phyloP scores from a whole-genome alignment of 2,329 filamentous ascomycete species.

The Colletotrichum noveboracense region DNA sequence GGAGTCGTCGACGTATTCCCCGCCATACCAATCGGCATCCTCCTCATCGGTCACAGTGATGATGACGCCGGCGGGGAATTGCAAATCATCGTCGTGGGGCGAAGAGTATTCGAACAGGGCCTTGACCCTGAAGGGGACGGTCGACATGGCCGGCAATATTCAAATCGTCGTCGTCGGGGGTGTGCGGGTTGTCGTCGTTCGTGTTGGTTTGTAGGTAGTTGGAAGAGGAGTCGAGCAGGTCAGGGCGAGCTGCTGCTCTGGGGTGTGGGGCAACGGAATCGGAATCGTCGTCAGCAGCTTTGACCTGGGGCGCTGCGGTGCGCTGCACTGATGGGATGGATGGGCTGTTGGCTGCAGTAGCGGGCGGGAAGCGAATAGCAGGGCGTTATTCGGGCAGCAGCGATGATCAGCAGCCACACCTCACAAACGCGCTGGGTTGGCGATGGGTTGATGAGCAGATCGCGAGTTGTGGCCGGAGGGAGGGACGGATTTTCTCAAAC shows the following conservation, averaged over 20 bases:
- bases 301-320: neutral
- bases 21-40: constrained; percentile 91
- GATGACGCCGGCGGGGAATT: constrained; percentile 83
- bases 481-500: neutral
- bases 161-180: constrained; percentile 1
- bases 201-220: constrained; percentile 4
- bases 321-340: neutral
- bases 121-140: constrained; percentile 89
- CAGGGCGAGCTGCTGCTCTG: constrained; percentile 14
- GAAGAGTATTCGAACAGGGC: constrained; percentile 95
- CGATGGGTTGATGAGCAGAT: neutral
- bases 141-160: constrained; percentile 21
- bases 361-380: neutral
- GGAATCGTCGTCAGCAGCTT: constrained; percentile 23
- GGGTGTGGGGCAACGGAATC: constrained; percentile 19
- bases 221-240: constrained; percentile 18
- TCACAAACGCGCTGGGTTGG: neutral
- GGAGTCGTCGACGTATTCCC: constrained; percentile 80
- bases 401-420: neutral
- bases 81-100: constrained; percentile 92
- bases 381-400: neutral
- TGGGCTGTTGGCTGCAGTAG: constrained; percentile 10
- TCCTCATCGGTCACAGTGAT: constrained; percentile 94
- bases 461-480: neutral
- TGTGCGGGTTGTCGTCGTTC: neutral